Evolutionary conservation across 352 stramenopile genomes (phyloP), one percentile per base, ranked within the genome.

Genomic region (Phytophthora fragariae): DNA sequence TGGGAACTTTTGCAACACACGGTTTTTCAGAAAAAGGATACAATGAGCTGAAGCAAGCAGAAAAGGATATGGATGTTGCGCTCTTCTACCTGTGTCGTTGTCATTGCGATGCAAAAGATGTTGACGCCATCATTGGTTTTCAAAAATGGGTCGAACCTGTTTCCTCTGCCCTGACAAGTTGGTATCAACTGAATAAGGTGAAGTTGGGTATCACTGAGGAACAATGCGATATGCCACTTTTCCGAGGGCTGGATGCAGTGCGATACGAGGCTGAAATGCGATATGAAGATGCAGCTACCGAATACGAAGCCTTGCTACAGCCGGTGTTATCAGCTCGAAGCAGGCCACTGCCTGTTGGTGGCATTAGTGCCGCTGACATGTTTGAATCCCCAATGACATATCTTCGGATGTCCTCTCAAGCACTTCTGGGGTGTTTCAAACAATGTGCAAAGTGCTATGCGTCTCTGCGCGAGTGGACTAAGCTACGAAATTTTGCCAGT

Each of bases 281-380:
- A 58, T 92, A 92, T 50, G 87, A 94, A 88, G 86, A 89, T 37
- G 84, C 90, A 29, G 68, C 73, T 10, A 58, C 54, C 35, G 73
- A 77, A 61, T 93, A 90, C 57, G 76, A 86, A 62, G 39, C 61
- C 9, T 35, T 90, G 54, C 47, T 89, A 29, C 70, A 71, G 52
- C 73, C 75, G n/a, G 56, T 88, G 17, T 10, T 87, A 29, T 49
- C 58, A 6, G 14, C 49, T 14, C 17, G 50, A 31, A 29, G 21
- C 35, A 54, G 57, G 5, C 17, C 15, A 9, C 52, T 29, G 15
- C 33, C 46, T 4, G 15, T 21, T 5, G 15, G 39, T 53, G 27
- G 60, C 14, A 9, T 33, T 3, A 60, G 39, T n/a, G 24, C 37
- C 44, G 46, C 57, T 1, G 67, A 62, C 17, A 74, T 77, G 17